Percentiles rank a stretch among this genome's conserved stretches.
These are phyloP conservation scores for Cercospora zeae-maydis DNA, from an alignment of 2,329 filamentous ascomycete genomes.

Conservation along the genomic window DNA sequence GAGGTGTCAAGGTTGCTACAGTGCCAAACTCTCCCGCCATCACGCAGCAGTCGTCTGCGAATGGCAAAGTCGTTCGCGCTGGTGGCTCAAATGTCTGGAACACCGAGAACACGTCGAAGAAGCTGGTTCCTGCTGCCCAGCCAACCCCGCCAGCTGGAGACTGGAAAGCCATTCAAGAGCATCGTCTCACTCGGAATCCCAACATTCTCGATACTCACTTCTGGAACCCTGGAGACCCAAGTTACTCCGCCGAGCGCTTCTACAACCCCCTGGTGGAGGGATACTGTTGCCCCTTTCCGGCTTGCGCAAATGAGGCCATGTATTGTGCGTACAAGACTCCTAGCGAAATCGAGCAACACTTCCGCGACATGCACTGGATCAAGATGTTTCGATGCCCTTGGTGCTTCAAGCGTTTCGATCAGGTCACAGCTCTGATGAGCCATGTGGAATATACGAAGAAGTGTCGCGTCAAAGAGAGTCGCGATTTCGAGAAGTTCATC, in stretches of 20 bases:
- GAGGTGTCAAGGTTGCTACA: neutral
- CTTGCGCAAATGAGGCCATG: slow-evolving; percentile 43
- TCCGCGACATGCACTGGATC: slow-evolving; percentile 39
- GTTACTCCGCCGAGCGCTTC: slow-evolving; percentile 51
- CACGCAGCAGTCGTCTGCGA: neutral
- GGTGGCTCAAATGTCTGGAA: slow-evolving; percentile 7
- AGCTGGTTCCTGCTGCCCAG: slow-evolving; percentile 18
- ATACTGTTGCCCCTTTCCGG: slow-evolving; percentile 54
- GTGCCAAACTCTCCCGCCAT: neutral
- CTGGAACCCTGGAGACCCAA: slow-evolving; percentile 20
- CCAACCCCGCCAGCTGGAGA: slow-evolving; percentile 11
- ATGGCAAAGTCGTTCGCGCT: neutral
- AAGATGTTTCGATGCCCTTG: slow-evolving; percentile 39
- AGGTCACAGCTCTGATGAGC: slow-evolving; percentile 37
- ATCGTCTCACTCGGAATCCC: slow-evolving; percentile 6
- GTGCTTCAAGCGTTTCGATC: slow-evolving; percentile 43
- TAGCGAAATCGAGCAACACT: slow-evolving; percentile 25
- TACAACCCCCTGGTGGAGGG: slow-evolving; percentile 41
- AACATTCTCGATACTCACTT: slow-evolving; percentile 18
- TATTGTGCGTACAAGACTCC: slow-evolving; percentile 34
- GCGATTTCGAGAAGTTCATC: slow-evolving; percentile 37
- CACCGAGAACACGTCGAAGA: slow-evolving; percentile 8
- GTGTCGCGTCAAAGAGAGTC: slow-evolving; percentile 37
- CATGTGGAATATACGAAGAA: slow-evolving; percentile 43
- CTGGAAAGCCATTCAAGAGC: slow-evolving; percentile 13